Base-by-base conservation (phyloP, 163 green algal species). In the Prototheca stagnorum region DNA sequence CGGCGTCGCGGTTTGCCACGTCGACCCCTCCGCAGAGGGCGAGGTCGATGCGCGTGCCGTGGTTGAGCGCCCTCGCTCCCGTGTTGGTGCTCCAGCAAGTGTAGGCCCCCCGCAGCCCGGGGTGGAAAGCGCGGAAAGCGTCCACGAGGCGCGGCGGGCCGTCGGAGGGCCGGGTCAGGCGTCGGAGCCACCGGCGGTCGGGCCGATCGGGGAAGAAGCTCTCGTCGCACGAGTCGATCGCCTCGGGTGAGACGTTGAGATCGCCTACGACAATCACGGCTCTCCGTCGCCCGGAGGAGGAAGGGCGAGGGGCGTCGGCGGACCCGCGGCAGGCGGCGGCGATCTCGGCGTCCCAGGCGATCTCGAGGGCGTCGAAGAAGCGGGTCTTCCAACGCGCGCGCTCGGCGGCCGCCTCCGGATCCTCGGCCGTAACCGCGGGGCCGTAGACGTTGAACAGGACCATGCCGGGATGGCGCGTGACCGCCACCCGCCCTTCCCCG, bases 381-480 rank as follows among this genome's bases (percentile, higher is more conserved):
- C n/a, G n/a, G n/a, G n/a, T n/a, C n/a, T n/a, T n/a, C n/a, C n/a
- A n/a, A n/a, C n/a, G n/a, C 5, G 17, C 17, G 8, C 40, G 40
- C 6, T 80, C 62, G 40, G 70, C 65, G 6, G 57, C 53, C 1
- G 25, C 53, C 21, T 74, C 59, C 2, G 56, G 41, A 17, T 77
- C 61, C 19, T 65, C 62, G 11, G 14, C 59, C 7, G 64, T 80
- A 19, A 90, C 65, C n/a, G 80, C 80, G 2, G 77, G 74, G 3
- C 61, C 78, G 44, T 88, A 88, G n/a, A 86, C 41, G 47, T 92
- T 92, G 51, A 87, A 65, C 2, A 92, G 53, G 21, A 88, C 58
- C 51, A 92, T 80, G 1, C 39, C 33, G 3, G 70, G 72, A 59
- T 86, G 81, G 43, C 86, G 67, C 6, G 74, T 88, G 1, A 85